phyloP scores from a whole-genome alignment of 2,329 filamentous ascomycete genomes.

The Aspergillus quadrilineatus region DNA sequence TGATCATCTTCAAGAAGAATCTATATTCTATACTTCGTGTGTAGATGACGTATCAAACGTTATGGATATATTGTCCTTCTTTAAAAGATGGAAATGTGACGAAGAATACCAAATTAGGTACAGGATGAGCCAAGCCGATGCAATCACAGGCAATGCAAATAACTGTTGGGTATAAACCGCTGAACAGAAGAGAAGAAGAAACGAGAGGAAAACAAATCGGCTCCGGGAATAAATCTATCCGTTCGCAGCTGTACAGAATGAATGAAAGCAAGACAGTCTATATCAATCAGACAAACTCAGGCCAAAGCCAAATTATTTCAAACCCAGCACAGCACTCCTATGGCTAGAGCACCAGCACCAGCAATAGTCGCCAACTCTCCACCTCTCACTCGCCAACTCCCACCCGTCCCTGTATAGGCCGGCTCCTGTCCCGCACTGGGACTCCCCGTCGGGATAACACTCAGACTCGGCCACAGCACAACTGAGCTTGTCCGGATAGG shows the following conservation, averaged over 20 bases:
- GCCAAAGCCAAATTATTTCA: not conserved
- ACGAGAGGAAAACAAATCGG: not conserved
- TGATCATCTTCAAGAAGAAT: conserved; percentile 4
- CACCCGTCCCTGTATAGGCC: not conserved
- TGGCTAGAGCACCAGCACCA: not conserved
- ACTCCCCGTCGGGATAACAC: not conserved
- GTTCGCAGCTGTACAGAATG: not conserved
- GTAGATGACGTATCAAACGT: not conserved
- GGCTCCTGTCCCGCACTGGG: not conserved
- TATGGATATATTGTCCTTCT: not conserved
- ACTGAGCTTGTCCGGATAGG: conserved; percentile 5
- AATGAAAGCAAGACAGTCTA: not conserved
- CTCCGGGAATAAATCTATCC: not conserved
- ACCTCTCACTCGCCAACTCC: not conserved
- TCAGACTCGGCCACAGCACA: conserved; percentile 1
- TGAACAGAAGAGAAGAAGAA: not conserved
- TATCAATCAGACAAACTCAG: not conserved
- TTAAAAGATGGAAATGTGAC: not conserved
- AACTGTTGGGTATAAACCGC: conserved; percentile 7
- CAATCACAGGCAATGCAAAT: not conserved
- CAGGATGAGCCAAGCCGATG: not conserved
- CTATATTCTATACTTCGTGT: not conserved
- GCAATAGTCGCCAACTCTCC: not conserved
- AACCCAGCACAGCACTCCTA: not conserved
- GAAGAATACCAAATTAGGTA: not conserved